Base-by-base conservation (phyloP, 2,329 filamentous ascomycete species). In the Penicillium sp. region DNA sequence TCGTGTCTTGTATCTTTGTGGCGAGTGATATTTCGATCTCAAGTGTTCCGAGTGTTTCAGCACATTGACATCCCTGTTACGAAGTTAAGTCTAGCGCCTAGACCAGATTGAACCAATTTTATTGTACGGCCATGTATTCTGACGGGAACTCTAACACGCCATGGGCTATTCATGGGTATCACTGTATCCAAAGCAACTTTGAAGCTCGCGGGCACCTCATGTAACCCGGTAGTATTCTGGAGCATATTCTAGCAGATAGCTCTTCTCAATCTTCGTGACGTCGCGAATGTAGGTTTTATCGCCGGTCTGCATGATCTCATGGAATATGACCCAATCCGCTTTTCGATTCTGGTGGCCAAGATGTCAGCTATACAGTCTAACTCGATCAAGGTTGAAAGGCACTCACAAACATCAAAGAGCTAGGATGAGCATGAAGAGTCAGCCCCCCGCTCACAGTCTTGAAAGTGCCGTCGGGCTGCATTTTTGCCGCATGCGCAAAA, bases 291-390 rank as follows among this genome's bases (percentile, higher is more conserved):
- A 98, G 0, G 86, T 92, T 82, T 98, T 98, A 64, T 86, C 86
- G 10, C 89, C 87, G 4, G 91, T 96, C 79, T 98, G 91, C 82
- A 96, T 86, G 39, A 96, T 87, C 78, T 97, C 94, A 69, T 96
- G 90, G 72, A 97, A 99, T 37, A 99, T 85, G 10, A 98, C 92
- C 92, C 94, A 98, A 64, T 97, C 92, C 11, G 92, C 92, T 79
- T 96, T 97, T 58, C 93, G 88, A 75, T 96, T 96, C 82, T 84
- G 66, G 22, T 34, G 22, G 37, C 15, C 22, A 49, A 22, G 20
- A 37, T 38, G 28, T 53, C 17, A 41, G 43, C 39, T 4, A 51
- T 7, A 20, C 14, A 49, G 20, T 1, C n/a, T 25, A n/a, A 31
- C 25, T 28, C 25, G 28, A 8, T 17, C 34, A 42, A 34, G 15